Evolutionary conservation across 1,139 yeast species (phyloP).

Genomic region (Dujonia santamariae): DNA sequence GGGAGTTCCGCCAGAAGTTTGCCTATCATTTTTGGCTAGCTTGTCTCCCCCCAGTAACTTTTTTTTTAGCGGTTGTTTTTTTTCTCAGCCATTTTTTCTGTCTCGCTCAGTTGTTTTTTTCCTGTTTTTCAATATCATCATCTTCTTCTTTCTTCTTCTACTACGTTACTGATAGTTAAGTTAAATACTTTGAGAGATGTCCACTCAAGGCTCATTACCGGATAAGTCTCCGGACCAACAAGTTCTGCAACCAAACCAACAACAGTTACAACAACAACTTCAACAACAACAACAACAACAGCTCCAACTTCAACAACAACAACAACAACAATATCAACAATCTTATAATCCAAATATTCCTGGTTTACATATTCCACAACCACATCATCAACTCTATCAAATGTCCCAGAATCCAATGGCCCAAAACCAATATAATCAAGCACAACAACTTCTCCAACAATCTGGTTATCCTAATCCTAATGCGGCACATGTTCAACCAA

Average conservation of each 20-base stretch:
- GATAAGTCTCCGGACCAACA: neutral
- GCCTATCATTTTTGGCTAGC: too few species aligned
- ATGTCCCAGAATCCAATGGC: constrained; percentile 2
- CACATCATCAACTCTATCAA: constrained; percentile 5
- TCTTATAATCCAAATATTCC: constrained; percentile 1
- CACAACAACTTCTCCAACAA: constrained; percentile 3
- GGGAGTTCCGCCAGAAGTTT: too few species aligned
- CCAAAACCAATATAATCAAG: constrained; percentile 3
- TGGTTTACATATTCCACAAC: neutral
- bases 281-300: constrained; percentile 2
- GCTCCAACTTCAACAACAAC: constrained; percentile 4
- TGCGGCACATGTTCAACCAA: constrained; percentile 1
- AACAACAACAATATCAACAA: constrained; percentile 2
- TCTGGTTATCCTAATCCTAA: constrained; percentile 1
- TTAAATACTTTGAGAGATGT: too few species aligned
- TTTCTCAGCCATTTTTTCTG: too few species aligned
- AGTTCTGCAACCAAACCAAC: constrained; percentile 1
- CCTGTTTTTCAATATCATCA: too few species aligned
- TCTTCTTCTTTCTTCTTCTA: too few species aligned
- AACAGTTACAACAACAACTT: constrained; percentile 4
- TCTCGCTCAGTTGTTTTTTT: too few species aligned
- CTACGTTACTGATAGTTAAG: too few species aligned
- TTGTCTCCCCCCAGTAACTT: too few species aligned
- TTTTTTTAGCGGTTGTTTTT: too few species aligned
- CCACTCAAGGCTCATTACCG: too few species aligned